Conservation (phyloP, 805 yeast genomes). For the Metschnikowia kunwiensis region DNA sequence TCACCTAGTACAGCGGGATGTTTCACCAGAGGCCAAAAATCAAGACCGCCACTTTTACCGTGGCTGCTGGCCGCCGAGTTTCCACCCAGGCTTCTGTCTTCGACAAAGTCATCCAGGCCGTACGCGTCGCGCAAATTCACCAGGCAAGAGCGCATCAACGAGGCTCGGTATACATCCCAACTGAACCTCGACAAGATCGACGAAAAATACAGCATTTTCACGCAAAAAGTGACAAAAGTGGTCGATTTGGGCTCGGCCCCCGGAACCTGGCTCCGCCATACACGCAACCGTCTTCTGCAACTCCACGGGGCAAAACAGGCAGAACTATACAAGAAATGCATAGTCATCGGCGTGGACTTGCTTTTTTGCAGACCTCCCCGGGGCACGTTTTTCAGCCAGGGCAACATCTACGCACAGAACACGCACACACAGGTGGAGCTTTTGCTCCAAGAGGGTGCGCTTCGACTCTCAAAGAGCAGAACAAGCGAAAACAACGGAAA, state of each 20-base stretch:
- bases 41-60: too few relatives aligned
- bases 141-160: constrained; percentile 23
- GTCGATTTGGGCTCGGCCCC: constrained; percentile 42
- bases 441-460: constrained; percentile 15
- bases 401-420: constrained; percentile 63
- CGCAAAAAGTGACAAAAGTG: constrained; percentile 26
- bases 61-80: too few relatives aligned
- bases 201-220: constrained; percentile 27
- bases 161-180: constrained; percentile 23
- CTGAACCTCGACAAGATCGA: constrained; percentile 30
- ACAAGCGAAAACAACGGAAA: constrained; percentile 1
- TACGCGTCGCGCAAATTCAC: constrained; percentile 10
- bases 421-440: constrained; percentile 13
- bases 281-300: constrained; percentile 26
- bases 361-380: constrained; percentile 73
- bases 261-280: constrained; percentile 39
- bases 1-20: too few relatives aligned
- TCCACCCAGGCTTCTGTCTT: too few relatives aligned
- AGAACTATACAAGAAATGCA: constrained; percentile 29
- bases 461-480: constrained; percentile 3
- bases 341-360: constrained; percentile 49
- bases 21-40: too few relatives aligned
- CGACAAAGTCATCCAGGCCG: neutral
- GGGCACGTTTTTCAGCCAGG: constrained; percentile 82
- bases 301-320: constrained; percentile 30